Conservation (phyloP, 768 basidiomycete genomes). For the Boletus patriciae region DNA sequence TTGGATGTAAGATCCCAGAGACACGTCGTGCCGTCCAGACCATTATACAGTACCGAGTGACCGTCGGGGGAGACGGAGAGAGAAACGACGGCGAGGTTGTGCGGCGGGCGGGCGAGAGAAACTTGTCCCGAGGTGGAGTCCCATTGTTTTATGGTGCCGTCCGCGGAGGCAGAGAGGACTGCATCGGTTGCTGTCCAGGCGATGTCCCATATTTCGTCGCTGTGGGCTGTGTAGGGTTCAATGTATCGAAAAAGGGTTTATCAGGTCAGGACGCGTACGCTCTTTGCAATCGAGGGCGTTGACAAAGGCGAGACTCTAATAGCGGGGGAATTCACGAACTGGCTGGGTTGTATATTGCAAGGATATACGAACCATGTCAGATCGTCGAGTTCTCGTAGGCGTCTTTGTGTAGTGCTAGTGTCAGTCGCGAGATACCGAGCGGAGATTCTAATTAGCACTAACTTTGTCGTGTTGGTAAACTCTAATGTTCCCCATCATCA, state of each 20-base stretch:
- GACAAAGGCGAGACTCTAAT: conserved; percentile 69
- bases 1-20: conserved; percentile 72
- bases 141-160: conserved; percentile 77
- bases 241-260: not conserved
- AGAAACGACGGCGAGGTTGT: conserved; percentile 84
- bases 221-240: conserved; percentile 54
- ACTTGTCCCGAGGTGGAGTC: conserved; percentile 65
- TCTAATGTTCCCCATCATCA: conserved; percentile 69
- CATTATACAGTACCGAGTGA: conserved; percentile 68
- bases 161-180: conserved; percentile 71
- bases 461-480: conserved; percentile 40
- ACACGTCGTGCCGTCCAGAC: conserved; percentile 78
- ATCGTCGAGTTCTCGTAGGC: not conserved
- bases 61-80: conserved; percentile 72
- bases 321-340: conserved; percentile 22
- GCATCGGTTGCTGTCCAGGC: conserved; percentile 68
- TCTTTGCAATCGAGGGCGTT: conserved; percentile 74
- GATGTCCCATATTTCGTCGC: conserved; percentile 77
- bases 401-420: not conserved
- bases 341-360: not conserved
- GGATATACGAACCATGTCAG: conserved; percentile 31
- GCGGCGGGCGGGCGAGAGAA: conserved; percentile 58
- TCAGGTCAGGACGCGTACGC: conserved; percentile 48
- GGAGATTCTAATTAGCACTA: conserved; percentile 47
- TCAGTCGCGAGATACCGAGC: conserved; percentile 49